Conservation (phyloP, 441 rosid species). For the Raphanus hybrid region DNA sequence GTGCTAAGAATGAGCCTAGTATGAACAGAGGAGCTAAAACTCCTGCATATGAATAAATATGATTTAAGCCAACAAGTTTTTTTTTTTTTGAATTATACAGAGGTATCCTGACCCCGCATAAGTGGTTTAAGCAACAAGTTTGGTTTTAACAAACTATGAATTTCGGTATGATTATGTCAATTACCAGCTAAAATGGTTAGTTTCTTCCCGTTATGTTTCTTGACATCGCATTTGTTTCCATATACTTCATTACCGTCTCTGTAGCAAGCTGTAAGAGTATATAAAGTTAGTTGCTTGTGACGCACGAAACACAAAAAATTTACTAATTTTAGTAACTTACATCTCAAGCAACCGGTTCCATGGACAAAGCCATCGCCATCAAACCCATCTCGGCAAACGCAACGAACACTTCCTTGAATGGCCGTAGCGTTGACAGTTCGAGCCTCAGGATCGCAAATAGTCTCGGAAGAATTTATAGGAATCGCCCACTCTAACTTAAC, state of each 20-base stretch:
- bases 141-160: not conserved
- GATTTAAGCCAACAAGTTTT: too few species aligned
- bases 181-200: conserved; percentile 68
- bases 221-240: conserved; percentile 54
- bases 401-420: conserved; percentile 64
- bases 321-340: too few species aligned
- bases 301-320: conserved; percentile 22
- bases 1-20: conserved; percentile 51
- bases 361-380: conserved; percentile 70
- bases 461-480: conserved; percentile 55
- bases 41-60: conserved; percentile 20
- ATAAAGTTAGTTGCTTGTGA: conserved; percentile 11
- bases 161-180: not conserved
- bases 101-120: too few species aligned
- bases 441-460: conserved; percentile 59
- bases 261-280: conserved; percentile 57
- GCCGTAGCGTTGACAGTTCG: conserved; percentile 63
- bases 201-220: conserved; percentile 48
- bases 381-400: conserved; percentile 69
- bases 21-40: conserved; percentile 44
- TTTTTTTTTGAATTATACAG: too few species aligned
- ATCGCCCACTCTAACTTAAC: conserved; percentile 88
- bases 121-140: not conserved
- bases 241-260: conserved; percentile 59
- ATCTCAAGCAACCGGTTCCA: conserved; percentile 74